Percentiles rank a stretch among this genome's conserved stretches.
These are phyloP conservation scores for Flaveria sonorensis DNA, from an alignment of 129 eudicot species.

Conservation along the genomic window DNA sequence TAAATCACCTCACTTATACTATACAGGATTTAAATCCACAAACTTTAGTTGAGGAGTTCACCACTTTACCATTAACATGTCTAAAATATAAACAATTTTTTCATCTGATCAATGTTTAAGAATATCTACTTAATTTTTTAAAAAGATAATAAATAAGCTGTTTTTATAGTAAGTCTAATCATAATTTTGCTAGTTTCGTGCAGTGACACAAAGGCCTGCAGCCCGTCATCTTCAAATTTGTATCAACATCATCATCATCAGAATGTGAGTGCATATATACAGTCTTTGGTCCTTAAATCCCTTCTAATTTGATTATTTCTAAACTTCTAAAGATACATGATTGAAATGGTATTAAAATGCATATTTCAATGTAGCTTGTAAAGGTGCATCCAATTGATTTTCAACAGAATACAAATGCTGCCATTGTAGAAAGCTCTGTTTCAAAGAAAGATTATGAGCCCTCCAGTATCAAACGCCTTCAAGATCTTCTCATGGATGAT, in stretches of 20 bases:
- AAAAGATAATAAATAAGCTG: too few relatives aligned
- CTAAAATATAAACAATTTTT: too few relatives aligned
- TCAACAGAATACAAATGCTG: slow-evolving; percentile 36
- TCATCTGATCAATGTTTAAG: too few relatives aligned
- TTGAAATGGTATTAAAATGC: background rate
- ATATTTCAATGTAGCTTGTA: slow-evolving; percentile 38
- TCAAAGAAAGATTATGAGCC: slow-evolving; percentile 33
- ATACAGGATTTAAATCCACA: too few relatives aligned
- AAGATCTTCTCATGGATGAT: slow-evolving; percentile 67
- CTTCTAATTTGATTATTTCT: background rate
- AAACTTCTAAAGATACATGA: background rate
- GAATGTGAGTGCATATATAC: slow-evolving; percentile 42
- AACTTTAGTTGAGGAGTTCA: too few relatives aligned
- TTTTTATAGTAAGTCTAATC: too few relatives aligned
- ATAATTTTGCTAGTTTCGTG: slow-evolving; percentile 24
- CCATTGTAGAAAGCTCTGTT: slow-evolving; percentile 33
- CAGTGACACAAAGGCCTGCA: slow-evolving; percentile 43
- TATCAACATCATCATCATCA: slow-evolving; percentile 29
- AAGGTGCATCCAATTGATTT: slow-evolving; percentile 51
- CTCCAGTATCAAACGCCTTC: slow-evolving; percentile 51
- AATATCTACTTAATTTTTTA: too few relatives aligned
- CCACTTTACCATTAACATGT: too few relatives aligned
- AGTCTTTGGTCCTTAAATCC: background rate
- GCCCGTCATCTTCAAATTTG: slow-evolving; percentile 33
- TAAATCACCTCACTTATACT: too few relatives aligned